Conservation (phyloP, 2,329 filamentous ascomycete species). For the Malbranchea zuffiana region DNA sequence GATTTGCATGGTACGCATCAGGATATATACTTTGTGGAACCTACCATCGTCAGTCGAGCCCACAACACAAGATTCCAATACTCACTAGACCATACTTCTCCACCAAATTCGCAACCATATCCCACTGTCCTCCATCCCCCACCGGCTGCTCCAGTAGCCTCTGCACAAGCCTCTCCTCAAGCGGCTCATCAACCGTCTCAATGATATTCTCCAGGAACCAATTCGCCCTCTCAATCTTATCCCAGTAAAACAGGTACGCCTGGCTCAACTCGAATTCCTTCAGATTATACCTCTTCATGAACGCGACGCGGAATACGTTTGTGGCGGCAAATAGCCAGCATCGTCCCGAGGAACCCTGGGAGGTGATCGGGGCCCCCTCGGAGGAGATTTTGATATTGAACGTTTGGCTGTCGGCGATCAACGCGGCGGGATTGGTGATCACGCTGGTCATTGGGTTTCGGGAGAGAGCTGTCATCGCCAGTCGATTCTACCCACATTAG, state of each 20-base stretch:
- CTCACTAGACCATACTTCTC: constrained; percentile 68
- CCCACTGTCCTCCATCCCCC: constrained; percentile 78
- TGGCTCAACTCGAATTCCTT: constrained; percentile 77
- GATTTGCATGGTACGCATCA: constrained; percentile 67
- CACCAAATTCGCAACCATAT: constrained; percentile 81
- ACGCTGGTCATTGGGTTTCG: constrained; percentile 55
- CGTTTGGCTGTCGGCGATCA: constrained; percentile 61
- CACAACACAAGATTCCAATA: no score
- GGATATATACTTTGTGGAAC: constrained; percentile 71
- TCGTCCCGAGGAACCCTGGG: constrained; percentile 68
- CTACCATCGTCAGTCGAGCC: constrained; percentile 8
- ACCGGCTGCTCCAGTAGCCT: constrained; percentile 57
- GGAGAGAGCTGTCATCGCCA: constrained; percentile 64
- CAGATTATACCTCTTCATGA: constrained; percentile 74
- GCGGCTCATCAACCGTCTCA: constrained; percentile 57
- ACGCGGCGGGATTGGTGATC: constrained; percentile 52
- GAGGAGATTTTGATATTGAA: constrained; percentile 76
- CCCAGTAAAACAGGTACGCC: constrained; percentile 82
- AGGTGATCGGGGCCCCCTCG: constrained; percentile 73
- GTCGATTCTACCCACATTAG: constrained; percentile 47
- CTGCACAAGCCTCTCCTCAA: constrained; percentile 64
- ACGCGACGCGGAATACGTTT: constrained; percentile 80
- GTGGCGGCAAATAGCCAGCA: constrained; percentile 90
- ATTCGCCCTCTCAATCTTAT: constrained; percentile 86
- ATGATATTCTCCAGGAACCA: constrained; percentile 80